Conservation (phyloP, 768 basidiomycete species). For the Mycena vitilis region DNA sequence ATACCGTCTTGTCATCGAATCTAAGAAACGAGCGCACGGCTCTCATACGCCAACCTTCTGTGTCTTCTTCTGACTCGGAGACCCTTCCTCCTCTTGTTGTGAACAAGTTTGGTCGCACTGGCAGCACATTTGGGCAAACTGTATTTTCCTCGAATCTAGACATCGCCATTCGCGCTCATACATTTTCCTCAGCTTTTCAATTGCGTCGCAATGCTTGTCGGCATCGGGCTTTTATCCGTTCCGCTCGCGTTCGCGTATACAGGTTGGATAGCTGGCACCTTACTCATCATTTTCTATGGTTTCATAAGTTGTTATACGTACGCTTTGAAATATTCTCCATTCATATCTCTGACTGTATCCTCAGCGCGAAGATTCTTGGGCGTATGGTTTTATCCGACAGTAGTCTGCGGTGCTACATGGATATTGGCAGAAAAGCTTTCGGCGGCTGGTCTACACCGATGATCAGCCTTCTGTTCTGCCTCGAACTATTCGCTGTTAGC, state of each 20-base stretch:
- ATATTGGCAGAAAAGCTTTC: conserved; percentile 91
- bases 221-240: conserved; percentile 90
- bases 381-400: conserved; percentile 77
- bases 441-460: conserved; percentile 75
- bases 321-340: conserved; percentile 42
- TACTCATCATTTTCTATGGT: conserved; percentile 81
- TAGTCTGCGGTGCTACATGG: conserved; percentile 83
- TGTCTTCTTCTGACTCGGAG: conserved; percentile 17
- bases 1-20: not conserved
- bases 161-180: conserved; percentile 16
- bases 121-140: conserved; percentile 79
- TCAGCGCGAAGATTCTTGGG: conserved; percentile 89
- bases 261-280: conserved; percentile 86
- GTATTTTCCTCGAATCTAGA: conserved; percentile 45
- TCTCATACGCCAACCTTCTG: conserved; percentile 4
- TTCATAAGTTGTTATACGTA: conserved; percentile 90
- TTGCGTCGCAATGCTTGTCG: conserved; percentile 85
- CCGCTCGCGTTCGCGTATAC: conserved; percentile 93
- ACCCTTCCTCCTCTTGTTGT: conserved; percentile 42
- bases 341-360: conserved; percentile 16
- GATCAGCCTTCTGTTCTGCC: conserved; percentile 81
- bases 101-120: conserved; percentile 56
- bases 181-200: conserved; percentile 77
- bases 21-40: conserved; percentile 8
- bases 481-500: conserved; percentile 88